Evolutionary conservation across 768 basidiomycete species (phyloP), one percentile per base, ranked within the genome.

Genomic region (Boletellus sp.): DNA sequence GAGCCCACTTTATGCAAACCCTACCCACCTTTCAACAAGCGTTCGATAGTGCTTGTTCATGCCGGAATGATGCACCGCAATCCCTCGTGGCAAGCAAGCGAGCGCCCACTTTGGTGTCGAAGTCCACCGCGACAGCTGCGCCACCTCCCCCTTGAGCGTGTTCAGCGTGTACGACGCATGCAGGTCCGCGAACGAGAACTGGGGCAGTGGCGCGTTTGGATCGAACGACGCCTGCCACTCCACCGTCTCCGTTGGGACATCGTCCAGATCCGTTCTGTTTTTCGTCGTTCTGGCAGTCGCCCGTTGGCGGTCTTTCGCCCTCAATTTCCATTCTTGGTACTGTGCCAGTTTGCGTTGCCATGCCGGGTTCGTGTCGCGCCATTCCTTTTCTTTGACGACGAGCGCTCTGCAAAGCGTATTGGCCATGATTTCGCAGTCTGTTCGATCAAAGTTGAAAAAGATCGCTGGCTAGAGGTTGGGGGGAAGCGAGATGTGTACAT

Each of bases 1-100:
- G 5, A n/a, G 13, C 32, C 11, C 40, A 35, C 2, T 16, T 38
- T 6, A n/a, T n/a, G n/a, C 11, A 10, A n/a, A 24, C n/a, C 11
- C 36, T 19, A 35, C 61, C 40, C 51, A 79, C 80, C 77, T 78
- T 71, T 85, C 83, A 0, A 85, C 71, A 0, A 83, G 53, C 39
- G 72, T 71, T 36, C 84, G 66, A 59, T 87, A 87, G 1, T 64
- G 64, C 58, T 77, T 83, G 52, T 79, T 78, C 83, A 88, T 83
- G 19, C 85, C 85, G 9, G 80, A 58, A 62, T 87, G 86, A 56
- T 88, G 85, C 11, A 88, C 76, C 0, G 78, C 85, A 24, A 88
- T 77, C 26, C 85, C 85, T 28, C 86, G 71, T 42, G 64, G 62
- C 42, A 88, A 65, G 6, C 79, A 80, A 11, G 47, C 51, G 22